A percentile compares a stretch with the other conserved stretches of the same genome.
Conservation (phyloP, 2,329 filamentous ascomycete genomes). For the Cercospora zeae-maydis region DNA sequence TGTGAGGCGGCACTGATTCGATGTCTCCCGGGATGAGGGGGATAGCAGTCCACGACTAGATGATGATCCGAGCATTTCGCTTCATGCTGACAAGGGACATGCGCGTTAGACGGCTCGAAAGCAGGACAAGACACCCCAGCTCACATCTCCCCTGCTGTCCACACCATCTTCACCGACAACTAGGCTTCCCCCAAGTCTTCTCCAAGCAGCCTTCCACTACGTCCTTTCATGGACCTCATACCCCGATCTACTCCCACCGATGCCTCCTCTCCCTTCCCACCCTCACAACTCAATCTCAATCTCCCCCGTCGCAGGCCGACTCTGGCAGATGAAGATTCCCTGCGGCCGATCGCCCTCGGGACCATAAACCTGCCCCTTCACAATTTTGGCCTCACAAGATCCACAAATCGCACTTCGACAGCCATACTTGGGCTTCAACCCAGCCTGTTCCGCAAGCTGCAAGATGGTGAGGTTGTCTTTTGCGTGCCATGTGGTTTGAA, state of each 20-base stretch:
- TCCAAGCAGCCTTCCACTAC: not conserved
- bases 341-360: constrained; percentile 24
- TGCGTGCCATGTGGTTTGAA: constrained; percentile 21
- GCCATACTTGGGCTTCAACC: constrained; percentile 25
- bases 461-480: constrained; percentile 26
- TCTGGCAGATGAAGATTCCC: constrained; percentile 29
- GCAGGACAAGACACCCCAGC: too few species aligned
- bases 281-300: constrained; percentile 28
- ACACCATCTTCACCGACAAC: too few species aligned
- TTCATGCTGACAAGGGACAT: too few species aligned
- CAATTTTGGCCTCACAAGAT: constrained; percentile 22
- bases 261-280: not conserved
- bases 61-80: too few species aligned
- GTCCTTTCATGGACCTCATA: not conserved
- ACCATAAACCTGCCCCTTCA: constrained; percentile 27
- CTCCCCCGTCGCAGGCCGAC: constrained; percentile 25
- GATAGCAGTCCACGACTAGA: too few species aligned
- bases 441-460: constrained; percentile 27
- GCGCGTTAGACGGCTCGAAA: too few species aligned
- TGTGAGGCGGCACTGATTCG: too few species aligned
- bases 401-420: constrained; percentile 29
- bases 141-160: too few species aligned
- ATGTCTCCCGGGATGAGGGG: too few species aligned
- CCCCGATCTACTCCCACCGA: not conserved
- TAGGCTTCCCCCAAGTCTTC: too few species aligned